A percentile compares a stretch with the other conserved stretches of the same genome.
These are phyloP conservation scores for Trichoderma asperellum DNA, from an alignment of 2,329 filamentous ascomycete species.

Conservation along the genomic window DNA sequence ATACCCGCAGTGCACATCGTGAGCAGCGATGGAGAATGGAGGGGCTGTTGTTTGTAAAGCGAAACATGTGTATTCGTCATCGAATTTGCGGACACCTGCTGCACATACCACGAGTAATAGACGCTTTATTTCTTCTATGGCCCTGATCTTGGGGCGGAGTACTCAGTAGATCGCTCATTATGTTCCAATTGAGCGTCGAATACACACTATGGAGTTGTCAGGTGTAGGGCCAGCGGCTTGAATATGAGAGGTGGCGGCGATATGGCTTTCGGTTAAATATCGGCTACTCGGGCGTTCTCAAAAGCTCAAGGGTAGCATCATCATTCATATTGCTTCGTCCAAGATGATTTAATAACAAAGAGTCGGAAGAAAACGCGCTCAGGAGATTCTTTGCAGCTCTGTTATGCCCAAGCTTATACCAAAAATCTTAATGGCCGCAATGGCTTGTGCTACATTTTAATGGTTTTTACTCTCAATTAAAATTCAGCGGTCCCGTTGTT, in stretches of 20 bases:
- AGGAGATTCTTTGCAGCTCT: not conserved
- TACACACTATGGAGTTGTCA: not conserved
- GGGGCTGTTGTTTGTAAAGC: not conserved
- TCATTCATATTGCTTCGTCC: not conserved
- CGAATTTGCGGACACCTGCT: not conserved
- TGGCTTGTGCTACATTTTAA: not conserved
- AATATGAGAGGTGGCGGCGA: not conserved
- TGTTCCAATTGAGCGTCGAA: not conserved
- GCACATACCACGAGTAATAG: constrained; percentile 43
- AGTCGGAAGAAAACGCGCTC: not conserved
- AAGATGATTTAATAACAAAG: not conserved
- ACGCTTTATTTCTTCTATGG: constrained; percentile 40
- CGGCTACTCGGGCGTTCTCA: not conserved
- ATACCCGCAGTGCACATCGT: not conserved
- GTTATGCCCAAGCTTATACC: not conserved
- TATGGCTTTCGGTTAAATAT: constrained; percentile 2
- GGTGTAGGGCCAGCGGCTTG: not conserved
- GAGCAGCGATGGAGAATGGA: constrained; percentile 14
- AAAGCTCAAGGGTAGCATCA: not conserved
- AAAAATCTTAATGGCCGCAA: not conserved
- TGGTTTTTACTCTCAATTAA: not conserved
- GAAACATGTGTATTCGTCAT: not conserved
- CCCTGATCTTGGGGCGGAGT: constrained; percentile 29
- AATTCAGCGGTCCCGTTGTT: no score
- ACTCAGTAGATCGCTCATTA: constrained; percentile 26